phyloP scores from a whole-genome alignment of 805 yeast genomes.

The Ogataea naganishii region DNA sequence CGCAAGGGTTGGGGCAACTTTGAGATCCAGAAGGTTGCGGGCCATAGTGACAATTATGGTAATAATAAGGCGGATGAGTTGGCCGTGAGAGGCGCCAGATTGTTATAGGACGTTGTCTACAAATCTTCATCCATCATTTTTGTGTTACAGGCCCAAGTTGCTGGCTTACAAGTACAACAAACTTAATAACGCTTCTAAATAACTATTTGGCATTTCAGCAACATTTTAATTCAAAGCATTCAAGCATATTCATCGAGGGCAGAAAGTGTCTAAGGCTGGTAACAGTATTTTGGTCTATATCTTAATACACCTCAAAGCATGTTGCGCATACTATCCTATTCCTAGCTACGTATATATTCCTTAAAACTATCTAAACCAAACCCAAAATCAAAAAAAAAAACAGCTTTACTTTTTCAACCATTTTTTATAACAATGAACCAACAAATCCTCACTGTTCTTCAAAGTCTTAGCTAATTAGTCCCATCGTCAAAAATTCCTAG shows the following conservation, averaged over 20 bases:
- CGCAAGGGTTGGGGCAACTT: slow-evolving; percentile 29
- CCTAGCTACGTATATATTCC: not conserved
- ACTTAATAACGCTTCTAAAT: too few species aligned
- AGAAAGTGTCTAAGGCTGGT: too few species aligned
- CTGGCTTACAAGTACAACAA: too few species aligned
- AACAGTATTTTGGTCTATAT: not conserved
- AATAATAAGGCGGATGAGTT: slow-evolving; percentile 71
- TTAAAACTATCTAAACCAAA: too few species aligned
- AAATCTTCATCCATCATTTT: too few species aligned
- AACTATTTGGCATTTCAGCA: too few species aligned
- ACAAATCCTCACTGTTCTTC: not conserved
- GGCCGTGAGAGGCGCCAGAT: slow-evolving; percentile 69
- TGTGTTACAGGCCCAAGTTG: too few species aligned
- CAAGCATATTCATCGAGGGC: too few species aligned
- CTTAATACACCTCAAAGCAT: not conserved
- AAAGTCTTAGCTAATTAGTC: slow-evolving; percentile 8
- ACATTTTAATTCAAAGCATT: too few species aligned
- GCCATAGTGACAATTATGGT: slow-evolving; percentile 63
- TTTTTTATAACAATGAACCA: not conserved
- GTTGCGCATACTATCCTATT: not conserved
- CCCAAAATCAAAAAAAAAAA: not conserved
- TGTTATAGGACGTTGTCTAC: too few species aligned
- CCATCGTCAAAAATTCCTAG: slow-evolving; percentile 54
- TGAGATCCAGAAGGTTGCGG: slow-evolving; percentile 53
- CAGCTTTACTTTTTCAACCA: not conserved